Percentiles rank a stretch among this genome's conserved stretches.
These are phyloP conservation scores for Melocanna baccifera DNA, from an alignment of 176 grass and related monocot genomes.

Conservation along the genomic window DNA sequence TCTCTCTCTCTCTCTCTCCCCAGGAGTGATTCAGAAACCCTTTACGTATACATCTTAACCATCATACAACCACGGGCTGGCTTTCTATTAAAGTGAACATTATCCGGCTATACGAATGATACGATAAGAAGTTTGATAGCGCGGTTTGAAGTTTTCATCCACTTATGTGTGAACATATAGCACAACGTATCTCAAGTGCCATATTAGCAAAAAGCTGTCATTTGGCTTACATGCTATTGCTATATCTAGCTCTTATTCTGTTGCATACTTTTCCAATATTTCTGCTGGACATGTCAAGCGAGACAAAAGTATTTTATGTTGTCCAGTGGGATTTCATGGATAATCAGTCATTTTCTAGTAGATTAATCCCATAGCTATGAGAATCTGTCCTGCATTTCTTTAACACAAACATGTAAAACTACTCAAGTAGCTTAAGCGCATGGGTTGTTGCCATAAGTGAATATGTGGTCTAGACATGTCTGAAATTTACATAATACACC, in stretches of 20 bases:
- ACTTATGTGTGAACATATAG: conserved; percentile 18
- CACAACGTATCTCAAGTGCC: conserved; percentile 4
- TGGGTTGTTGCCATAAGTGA: background rate
- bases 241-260: background rate
- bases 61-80: conserved; percentile 50
- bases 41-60: conserved; percentile 60
- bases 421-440: background rate
- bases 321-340: conserved; percentile 21
- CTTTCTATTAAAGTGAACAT: conserved; percentile 22
- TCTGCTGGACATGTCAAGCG: conserved; percentile 2
- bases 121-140: conserved; percentile 20
- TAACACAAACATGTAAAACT: background rate
- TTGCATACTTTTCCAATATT: conserved; percentile 9
- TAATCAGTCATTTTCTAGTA: conserved; percentile 10
- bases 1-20: conserved; percentile 13
- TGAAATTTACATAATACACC: background rate
- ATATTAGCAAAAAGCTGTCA: conserved; percentile 22
- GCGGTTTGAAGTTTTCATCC: conserved; percentile 36
- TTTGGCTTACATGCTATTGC: conserved; percentile 26
- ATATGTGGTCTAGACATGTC: background rate
- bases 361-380: conserved; percentile 1
- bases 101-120: conserved; percentile 14
- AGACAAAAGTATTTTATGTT: conserved; percentile 22
- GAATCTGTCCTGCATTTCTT: background rate
- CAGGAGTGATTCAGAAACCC: conserved; percentile 61